Base-by-base conservation (phyloP, 139 green algal species). In the Chlorella sorokiniana region DNA sequence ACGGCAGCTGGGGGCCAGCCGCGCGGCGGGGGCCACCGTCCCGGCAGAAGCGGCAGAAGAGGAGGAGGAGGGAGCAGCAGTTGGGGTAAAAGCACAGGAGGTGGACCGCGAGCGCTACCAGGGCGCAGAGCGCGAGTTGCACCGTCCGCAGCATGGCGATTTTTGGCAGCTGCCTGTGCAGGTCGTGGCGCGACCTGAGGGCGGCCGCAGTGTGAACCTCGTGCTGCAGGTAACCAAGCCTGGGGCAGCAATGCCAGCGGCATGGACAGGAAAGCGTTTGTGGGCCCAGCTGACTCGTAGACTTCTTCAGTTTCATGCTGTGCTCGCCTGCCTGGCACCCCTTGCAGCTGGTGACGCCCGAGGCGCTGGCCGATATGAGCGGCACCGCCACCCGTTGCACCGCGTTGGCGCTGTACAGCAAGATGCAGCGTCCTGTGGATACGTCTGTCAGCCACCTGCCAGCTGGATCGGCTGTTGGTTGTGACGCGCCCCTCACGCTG, bases 111-210 rank as follows among this genome's bases (percentile, higher is more conserved):
- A 59, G 59, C 61, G 42, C 41, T 81, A 81, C 40, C 75, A 81
- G 25, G 75, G 75, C 2, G 75, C 75, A 29, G 75, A 40, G 6
- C 23, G 44, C 11, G 20, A 16, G 18, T 61, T 81, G 75, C 61
- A 73, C n/a, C 18, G 62, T n/a, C 75, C 56, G 75, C 59, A 63
- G 75, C 40, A 27, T 1, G 75, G 75, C 75, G 59, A 81, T 61
- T 81, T 41, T 41, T n/a, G 75, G 0, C 56, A 61, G 31, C 59
- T 81, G 41, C 59, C 75, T 2, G 40, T 73, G 41, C 75, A 25
- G 37, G 18, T 22, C 5, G 7, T 81, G 41, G 31, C 42, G 41
- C 75, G 75, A 5, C 41, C 59, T 9, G 29, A 59, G 29, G 62
- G 75, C 40, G 44, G 59, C 42, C 29, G 59, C 4, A 40, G n/a